Evolutionary conservation across 1,284 basidiomycete genomes (phyloP).

Genomic region (Inonotus obliquus): DNA sequence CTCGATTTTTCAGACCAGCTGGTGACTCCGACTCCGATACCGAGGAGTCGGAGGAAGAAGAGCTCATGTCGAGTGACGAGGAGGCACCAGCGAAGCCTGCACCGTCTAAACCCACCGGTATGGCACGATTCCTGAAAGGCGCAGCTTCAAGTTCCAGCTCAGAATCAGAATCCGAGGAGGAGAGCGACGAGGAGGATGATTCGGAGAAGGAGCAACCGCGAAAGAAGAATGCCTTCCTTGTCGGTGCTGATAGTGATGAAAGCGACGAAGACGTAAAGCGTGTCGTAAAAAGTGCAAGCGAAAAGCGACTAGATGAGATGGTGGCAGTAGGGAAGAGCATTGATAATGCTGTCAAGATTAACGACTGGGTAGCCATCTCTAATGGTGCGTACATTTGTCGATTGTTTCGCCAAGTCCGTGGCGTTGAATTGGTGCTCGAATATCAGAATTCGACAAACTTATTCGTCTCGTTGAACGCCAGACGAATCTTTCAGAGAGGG

Average conservation of each 20-base stretch:
- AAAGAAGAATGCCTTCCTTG: slow-evolving; percentile 44
- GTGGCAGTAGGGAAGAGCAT: slow-evolving; percentile 85
- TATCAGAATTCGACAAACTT: slow-evolving; percentile 93
- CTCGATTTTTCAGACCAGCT: slow-evolving; percentile 83
- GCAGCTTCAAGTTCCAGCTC: slow-evolving; percentile 42
- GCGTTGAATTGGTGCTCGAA: neutral
- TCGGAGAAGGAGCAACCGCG: slow-evolving; percentile 33
- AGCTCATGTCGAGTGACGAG: slow-evolving; percentile 75
- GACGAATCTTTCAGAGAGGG: slow-evolving; percentile 80
- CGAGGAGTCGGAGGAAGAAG: slow-evolving; percentile 72
- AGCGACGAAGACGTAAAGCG: slow-evolving; percentile 67
- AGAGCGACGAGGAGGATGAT: slow-evolving; percentile 32
- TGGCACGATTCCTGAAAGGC: slow-evolving; percentile 67
- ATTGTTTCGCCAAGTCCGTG: neutral
- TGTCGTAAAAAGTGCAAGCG: slow-evolving; percentile 81
- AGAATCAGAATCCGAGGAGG: slow-evolving; percentile 44
- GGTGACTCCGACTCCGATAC: slow-evolving; percentile 78
- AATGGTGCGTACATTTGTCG: slow-evolving; percentile 53
- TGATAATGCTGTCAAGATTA: slow-evolving; percentile 94
- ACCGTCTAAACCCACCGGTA: slow-evolving; percentile 55
- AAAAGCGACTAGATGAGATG: slow-evolving; percentile 87
- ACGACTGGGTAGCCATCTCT: slow-evolving; percentile 93
- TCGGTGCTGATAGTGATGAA: slow-evolving; percentile 56
- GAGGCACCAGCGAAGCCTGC: slow-evolving; percentile 45
- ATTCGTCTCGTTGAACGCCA: slow-evolving; percentile 87